phyloP scores from a whole-genome alignment of 2,329 filamentous ascomycete genomes.

The Pyricularia pennisetigena region DNA sequence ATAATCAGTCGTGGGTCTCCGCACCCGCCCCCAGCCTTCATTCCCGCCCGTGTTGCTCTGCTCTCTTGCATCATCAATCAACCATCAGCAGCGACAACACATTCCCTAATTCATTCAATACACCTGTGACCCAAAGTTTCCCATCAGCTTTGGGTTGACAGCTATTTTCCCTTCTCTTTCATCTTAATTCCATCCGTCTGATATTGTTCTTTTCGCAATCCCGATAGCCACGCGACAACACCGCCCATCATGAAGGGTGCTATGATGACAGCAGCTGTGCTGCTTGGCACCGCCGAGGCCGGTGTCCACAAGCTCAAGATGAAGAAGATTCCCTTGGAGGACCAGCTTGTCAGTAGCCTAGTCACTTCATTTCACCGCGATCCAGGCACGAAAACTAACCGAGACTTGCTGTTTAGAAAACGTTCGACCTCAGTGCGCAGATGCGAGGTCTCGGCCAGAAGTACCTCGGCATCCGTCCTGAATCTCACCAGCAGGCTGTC shows the following conservation, averaged over 20 bases:
- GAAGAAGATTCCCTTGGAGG: constrained; percentile 85
- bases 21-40: neutral
- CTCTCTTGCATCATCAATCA: neutral
- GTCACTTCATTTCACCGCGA: neutral
- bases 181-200: constrained; percentile 4
- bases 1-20: neutral
- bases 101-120: neutral
- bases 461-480: constrained; percentile 78
- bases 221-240: constrained; percentile 13
- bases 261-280: constrained; percentile 67
- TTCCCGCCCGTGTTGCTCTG: neutral
- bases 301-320: constrained; percentile 95
- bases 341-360: constrained; percentile 69
- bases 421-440: constrained; percentile 71
- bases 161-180: neutral
- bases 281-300: constrained; percentile 75
- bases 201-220: constrained; percentile 8
- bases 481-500: constrained; percentile 61
- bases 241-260: constrained; percentile 70
- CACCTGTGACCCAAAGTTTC: neutral
- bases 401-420: constrained; percentile 42
- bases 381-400: constrained; percentile 4
- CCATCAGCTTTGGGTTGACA: neutral
- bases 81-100: neutral
- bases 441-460: constrained; percentile 82